Evolutionary conservation across 352 stramenopile species (phyloP).

Genomic region (Pythium plurisporium): DNA sequence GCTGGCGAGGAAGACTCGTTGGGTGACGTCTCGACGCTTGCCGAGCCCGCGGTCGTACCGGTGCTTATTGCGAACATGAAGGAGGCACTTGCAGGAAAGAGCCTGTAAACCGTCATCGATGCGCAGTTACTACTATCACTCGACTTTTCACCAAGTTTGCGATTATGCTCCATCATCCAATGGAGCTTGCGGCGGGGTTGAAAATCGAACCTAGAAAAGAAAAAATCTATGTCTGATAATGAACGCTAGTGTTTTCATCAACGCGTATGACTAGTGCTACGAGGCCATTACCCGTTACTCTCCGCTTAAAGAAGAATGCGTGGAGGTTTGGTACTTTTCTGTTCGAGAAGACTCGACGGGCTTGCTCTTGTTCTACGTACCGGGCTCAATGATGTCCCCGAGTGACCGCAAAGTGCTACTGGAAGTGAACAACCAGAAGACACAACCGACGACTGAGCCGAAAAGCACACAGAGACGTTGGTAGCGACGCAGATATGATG

Average conservation of each 20-base stretch:
- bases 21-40: conserved; percentile 96
- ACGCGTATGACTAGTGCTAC: too few species aligned
- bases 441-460: conserved; percentile 1
- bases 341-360: conserved; percentile 18
- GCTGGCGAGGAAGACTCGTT: conserved; percentile 92
- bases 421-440: conserved; percentile 15
- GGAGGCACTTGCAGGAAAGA: conserved; percentile 58
- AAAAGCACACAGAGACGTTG: not conserved
- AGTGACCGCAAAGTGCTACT: conserved; percentile 21
- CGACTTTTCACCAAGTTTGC: not conserved
- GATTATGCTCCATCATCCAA: not conserved
- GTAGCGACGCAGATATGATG: too few species aligned
- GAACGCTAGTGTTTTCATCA: not conserved
- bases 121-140: not conserved
- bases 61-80: conserved; percentile 89
- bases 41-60: conserved; percentile 94
- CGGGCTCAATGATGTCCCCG: conserved; percentile 10
- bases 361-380: conserved; percentile 11
- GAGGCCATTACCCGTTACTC: conserved; percentile 3
- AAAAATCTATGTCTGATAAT: conserved; percentile 5
- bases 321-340: conserved; percentile 19
- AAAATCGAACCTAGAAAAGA: too few species aligned
- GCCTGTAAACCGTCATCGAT: conserved; percentile 31
- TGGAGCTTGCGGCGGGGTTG: not conserved
- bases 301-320: conserved; percentile 23